Evolutionary conservation across 2,329 filamentous ascomycete genomes (phyloP).

Genomic region (Pestalotiopsis sp.): DNA sequence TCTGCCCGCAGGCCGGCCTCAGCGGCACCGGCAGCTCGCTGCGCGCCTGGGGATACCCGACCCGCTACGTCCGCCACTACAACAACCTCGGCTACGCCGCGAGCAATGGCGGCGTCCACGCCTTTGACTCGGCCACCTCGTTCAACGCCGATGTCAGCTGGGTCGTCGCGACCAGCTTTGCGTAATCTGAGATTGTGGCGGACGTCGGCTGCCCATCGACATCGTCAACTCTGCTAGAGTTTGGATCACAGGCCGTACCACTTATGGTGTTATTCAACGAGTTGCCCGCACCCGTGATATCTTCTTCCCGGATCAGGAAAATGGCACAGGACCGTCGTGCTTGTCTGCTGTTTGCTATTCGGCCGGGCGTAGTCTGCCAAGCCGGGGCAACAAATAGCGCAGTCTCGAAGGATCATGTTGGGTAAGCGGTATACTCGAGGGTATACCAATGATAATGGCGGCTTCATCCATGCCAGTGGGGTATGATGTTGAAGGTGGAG

Average conservation of each 20-base stretch:
- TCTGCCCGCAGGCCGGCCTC: conserved; percentile 57
- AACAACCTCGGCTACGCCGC: conserved; percentile 36
- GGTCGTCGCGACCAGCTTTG: conserved; percentile 46
- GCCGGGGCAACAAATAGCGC: neutral
- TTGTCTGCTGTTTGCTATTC: neutral
- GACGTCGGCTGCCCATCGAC: neutral
- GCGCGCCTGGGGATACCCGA: conserved; percentile 62
- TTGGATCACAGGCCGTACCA: no score
- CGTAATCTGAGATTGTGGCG: neutral
- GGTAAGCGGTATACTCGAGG: neutral
- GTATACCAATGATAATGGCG: no score
- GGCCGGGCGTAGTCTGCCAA: neutral
- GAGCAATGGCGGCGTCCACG: conserved; percentile 35
- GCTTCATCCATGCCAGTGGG: no score
- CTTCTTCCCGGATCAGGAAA: neutral
- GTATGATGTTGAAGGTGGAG: no score
- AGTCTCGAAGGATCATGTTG: neutral
- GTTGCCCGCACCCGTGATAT: no score
- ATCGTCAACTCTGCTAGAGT: neutral
- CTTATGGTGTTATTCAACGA: no score
- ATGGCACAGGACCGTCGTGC: neutral
- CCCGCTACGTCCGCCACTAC: conserved; percentile 60
- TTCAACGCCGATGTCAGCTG: conserved; percentile 61
- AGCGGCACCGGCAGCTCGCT: conserved; percentile 54
- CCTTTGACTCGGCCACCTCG: conserved; percentile 48